These are phyloP conservation scores for Calonectria leucothoes DNA, from an alignment of 2,329 filamentous ascomycete species.

Conservation along the genomic window DNA sequence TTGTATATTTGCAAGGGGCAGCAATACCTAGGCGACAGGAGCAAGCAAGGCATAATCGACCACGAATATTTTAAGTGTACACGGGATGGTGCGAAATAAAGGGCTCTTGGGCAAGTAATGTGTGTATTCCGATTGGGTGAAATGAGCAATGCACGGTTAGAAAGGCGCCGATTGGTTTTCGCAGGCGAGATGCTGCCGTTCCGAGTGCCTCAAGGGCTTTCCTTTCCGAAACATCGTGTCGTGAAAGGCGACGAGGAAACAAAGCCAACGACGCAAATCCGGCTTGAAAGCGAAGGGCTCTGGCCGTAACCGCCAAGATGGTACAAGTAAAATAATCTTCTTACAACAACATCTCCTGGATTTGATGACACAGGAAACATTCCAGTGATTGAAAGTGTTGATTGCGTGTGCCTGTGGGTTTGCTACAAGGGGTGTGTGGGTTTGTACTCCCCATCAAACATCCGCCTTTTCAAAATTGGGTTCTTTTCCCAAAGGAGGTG, in stretches of 20 bases:
- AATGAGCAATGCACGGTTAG: slow-evolving; percentile 31
- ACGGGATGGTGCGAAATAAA: not conserved
- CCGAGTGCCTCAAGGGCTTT: not conserved
- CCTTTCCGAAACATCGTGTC: not conserved
- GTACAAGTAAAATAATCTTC: not conserved
- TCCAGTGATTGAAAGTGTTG: not conserved
- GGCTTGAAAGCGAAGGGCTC: not conserved
- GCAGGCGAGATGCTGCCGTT: slow-evolving; percentile 30
- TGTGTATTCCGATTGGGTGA: slow-evolving; percentile 38
- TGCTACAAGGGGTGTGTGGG: not conserved
- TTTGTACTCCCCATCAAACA: not conserved
- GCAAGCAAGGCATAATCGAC: not conserved
- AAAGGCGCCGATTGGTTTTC: slow-evolving; percentile 32
- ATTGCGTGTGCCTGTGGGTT: not conserved
- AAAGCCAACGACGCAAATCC: not conserved
- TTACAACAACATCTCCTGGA: not conserved
- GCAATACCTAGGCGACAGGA: not conserved
- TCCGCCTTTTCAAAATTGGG: not conserved
- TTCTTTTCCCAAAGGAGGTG: not conserved
- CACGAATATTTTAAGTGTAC: not conserved
- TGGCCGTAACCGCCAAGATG: not conserved
- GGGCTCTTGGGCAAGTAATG: slow-evolving; percentile 17
- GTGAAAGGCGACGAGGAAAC: not conserved
- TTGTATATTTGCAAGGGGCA: not conserved
- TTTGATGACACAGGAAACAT: not conserved